Evolutionary conservation across 352 stramenopile genomes (phyloP), one percentile per base, ranked within the genome.

Genomic region (Phytophthora nicotianae): DNA sequence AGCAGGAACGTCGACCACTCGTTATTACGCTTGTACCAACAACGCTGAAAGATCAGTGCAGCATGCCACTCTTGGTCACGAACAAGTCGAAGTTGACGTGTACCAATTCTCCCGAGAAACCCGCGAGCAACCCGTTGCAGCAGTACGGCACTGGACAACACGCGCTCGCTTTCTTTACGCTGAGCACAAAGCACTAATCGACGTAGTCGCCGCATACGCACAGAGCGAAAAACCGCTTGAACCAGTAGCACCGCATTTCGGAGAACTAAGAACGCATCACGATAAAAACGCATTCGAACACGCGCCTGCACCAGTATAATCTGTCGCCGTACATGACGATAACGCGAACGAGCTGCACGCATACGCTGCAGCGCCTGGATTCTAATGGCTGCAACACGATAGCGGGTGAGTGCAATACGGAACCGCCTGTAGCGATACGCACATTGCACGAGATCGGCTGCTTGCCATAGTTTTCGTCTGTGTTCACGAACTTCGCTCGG

Each of bases 1-100:
- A 95, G 57, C 13, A 95, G 51, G 53, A 94, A 94, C 17, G 85
- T 94, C 16, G 83, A 92, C 74, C 81, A 93, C 43, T 95, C 87
- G 58, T 90, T 90, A 51, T 91, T 93, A 27, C 77, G 81, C 10
- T 58, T 81, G 48, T 95, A 95, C 86, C 86, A 95, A 10, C 72
- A 80, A 20, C 86, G 81, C 45, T 95, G 86, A 6, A 93, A 77
- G 1, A 88, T 61, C 3, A 95, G 55, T 2, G 84, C 84, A 3
- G 86, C 83, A 29, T 81, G 72, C 58, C 90, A 88, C 38, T 75
- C 68, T 13, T 81, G 68, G 2, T 83, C 72, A 7, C 67, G 51
- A 24, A 74, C 40, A 1, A 48, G 42, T 5, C 68, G 71, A 13
- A 79, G 53, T 14, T 58, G 42, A 5, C 53, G 58, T 5, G 79